Conservation (phyloP, 1,284 basidiomycete species). For the Tilletia indica region DNA sequence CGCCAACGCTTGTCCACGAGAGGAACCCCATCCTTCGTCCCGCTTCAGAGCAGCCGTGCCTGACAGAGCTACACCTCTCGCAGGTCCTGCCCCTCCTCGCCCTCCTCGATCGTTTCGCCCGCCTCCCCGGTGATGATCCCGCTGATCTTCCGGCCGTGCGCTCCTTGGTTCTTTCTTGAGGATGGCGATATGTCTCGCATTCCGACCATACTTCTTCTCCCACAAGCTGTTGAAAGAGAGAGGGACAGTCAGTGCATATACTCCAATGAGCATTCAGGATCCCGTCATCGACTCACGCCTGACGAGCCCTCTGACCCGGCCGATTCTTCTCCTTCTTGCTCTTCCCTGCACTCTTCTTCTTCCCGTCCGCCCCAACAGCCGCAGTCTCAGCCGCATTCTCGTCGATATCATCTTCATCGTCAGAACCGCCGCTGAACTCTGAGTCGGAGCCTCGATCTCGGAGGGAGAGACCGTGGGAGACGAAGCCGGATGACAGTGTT, state of each 20-base stretch:
- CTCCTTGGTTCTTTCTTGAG: conserved; percentile 24
- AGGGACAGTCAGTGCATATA: neutral
- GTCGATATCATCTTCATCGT: conserved; percentile 38
- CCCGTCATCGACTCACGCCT: conserved; percentile 68
- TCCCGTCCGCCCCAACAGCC: conserved; percentile 19
- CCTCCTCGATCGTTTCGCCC: neutral
- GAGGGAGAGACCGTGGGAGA: conserved; percentile 5
- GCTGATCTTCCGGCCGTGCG: neutral
- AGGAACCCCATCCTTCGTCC: conserved; percentile 15
- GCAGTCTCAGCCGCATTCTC: conserved; percentile 57
- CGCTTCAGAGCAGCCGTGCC: neutral
- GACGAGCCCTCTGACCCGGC: conserved; percentile 82
- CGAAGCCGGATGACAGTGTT: neutral
- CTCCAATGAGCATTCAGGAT: neutral
- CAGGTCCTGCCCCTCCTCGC: neutral
- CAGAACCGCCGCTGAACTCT: conserved; percentile 25
- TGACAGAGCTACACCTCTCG: neutral
- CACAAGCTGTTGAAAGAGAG: conserved; percentile 68
- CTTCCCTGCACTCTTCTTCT: conserved; percentile 25
- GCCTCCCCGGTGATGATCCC: neutral
- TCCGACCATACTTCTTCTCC: conserved; percentile 91
- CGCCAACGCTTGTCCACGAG: neutral
- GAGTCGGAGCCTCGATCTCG: conserved; percentile 18
- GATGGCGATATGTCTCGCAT: conserved; percentile 76
- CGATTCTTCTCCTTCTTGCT: conserved; percentile 71